Conservation (phyloP, 768 basidiomycete genomes). For the Chlorophyllum brunneum region DNA sequence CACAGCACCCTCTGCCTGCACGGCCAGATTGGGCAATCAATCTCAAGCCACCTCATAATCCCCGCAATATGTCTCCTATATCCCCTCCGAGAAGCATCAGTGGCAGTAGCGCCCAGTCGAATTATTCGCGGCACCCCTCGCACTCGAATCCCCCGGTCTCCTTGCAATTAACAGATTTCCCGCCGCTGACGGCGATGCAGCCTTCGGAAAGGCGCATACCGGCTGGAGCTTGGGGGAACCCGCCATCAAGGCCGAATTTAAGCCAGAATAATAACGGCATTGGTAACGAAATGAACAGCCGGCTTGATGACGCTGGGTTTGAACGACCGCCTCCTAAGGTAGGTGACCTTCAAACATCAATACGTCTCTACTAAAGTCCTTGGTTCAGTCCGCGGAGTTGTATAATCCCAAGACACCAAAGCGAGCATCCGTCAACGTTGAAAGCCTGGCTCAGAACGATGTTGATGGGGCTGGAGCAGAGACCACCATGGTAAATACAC, state of each 20-base stretch:
- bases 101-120: slow-evolving; percentile 28
- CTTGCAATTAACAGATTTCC: slow-evolving; percentile 64
- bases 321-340: slow-evolving; percentile 50
- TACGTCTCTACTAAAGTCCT: neutral
- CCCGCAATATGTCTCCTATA: slow-evolving; percentile 39
- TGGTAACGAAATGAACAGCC: slow-evolving; percentile 20
- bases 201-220: slow-evolving; percentile 49
- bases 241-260: slow-evolving; percentile 49
- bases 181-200: slow-evolving; percentile 52
- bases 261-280: slow-evolving; percentile 28
- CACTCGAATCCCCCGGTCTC: slow-evolving; percentile 35
- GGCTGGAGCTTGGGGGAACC: slow-evolving; percentile 70
- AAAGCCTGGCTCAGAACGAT: slow-evolving; percentile 22
- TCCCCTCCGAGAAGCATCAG: slow-evolving; percentile 34
- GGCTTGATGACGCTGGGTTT: slow-evolving; percentile 41
- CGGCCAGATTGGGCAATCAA: slow-evolving; percentile 91
- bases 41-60: slow-evolving; percentile 66
- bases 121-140: slow-evolving; percentile 23
- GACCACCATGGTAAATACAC: slow-evolving; percentile 28
- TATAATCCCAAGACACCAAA: slow-evolving; percentile 31
- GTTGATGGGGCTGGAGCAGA: slow-evolving; percentile 16
- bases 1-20: slow-evolving; percentile 72
- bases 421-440: slow-evolving; percentile 20
- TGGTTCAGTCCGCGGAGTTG: slow-evolving; percentile 26
- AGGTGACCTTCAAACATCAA: neutral